Conservation (phyloP, 495 filamentous ascomycete genomes). For the Aspergillus ostianus region DNA sequence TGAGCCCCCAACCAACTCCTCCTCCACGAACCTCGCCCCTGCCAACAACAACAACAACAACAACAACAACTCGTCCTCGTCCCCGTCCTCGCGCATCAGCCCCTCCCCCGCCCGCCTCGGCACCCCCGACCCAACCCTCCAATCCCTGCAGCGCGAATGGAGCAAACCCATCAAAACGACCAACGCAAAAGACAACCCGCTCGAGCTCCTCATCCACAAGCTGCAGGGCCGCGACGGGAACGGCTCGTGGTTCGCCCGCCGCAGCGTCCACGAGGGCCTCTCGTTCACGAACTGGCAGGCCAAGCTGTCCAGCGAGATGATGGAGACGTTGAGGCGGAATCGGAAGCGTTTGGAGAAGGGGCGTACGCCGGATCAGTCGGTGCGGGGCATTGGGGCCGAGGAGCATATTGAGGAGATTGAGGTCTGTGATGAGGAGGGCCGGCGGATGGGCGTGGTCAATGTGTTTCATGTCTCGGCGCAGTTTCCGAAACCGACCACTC, state of each 20-base stretch:
- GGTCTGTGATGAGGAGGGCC: slow-evolving; percentile 48
- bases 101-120: slow-evolving; percentile 52
- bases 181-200: slow-evolving; percentile 65
- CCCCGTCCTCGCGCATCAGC: slow-evolving; percentile 45
- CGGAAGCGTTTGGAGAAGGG: slow-evolving; percentile 52
- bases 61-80: slow-evolving; percentile 19
- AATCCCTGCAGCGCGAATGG: slow-evolving; percentile 74
- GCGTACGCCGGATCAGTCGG: slow-evolving; percentile 47
- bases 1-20: slow-evolving; percentile 45
- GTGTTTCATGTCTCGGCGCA: slow-evolving; percentile 85
- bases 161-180: slow-evolving; percentile 74
- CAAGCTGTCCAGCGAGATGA: slow-evolving; percentile 48
- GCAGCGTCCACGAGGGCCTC: slow-evolving; percentile 77
- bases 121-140: slow-evolving; percentile 45
- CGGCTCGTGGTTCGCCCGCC: slow-evolving; percentile 85
- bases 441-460: slow-evolving; percentile 32
- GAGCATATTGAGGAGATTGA: slow-evolving; percentile 59
- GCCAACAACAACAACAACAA: too few relatives aligned
- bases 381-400: slow-evolving; percentile 84
- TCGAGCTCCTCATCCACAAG: slow-evolving; percentile 78
- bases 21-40: slow-evolving; percentile 13
- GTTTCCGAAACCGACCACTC: slow-evolving; percentile 84
- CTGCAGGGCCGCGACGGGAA: slow-evolving; percentile 73
- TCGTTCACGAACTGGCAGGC: slow-evolving; percentile 64
- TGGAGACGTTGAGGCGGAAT: slow-evolving; percentile 56